Base-by-base conservation (phyloP, 306 rosid species). In the Cucumis hystrix region DNA sequence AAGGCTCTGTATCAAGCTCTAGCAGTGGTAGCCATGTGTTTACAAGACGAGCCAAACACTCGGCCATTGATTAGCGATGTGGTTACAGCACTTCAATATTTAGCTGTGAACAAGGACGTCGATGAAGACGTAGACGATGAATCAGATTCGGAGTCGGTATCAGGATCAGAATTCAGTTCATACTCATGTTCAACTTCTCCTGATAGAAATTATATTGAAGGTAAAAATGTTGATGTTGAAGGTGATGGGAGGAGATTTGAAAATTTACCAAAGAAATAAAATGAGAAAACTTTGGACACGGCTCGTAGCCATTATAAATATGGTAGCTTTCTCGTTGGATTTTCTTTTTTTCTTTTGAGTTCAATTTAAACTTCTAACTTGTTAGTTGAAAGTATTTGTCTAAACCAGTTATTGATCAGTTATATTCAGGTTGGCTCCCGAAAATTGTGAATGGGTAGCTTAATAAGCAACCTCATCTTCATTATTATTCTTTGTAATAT, bases 21-120 rank as follows among this genome's bases (percentile, higher is more conserved):
- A 35, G 97, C 97, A 78, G 90, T 94, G 39, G 98, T 97, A 76
- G 95, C 91, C 47, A 94, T 94, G 97, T 94, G 98, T 76, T 89
- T 92, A 15, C 94, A 87, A 60, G 96, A 92, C 49, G 95, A 94
- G 81, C 92, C 91, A 41, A 63, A 66, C 30, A 87, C 89, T 0
- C 72, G 98, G 41, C 98, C 97, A 66, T 58, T 91, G 78, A 94
- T 94, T 45, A 85, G 97, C 55, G 97, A 94, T 3, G 97, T 90
- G 41, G 98, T 92, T 14, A 90, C 95, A 7, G 97, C 98, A 21
- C 83, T 92, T 28, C 86, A 80, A 10, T 89, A 82, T 72, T 83
- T 94, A 77, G 74, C 87, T 0, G 74, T 79, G 37, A 75, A 25
- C 77, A 81, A 77, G 74, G 79, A 80, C 25, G 81, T 39, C 12